Evolutionary conservation across 495 filamentous ascomycete species (phyloP).

Genomic region (Aspergillus bertholletiae): DNA sequence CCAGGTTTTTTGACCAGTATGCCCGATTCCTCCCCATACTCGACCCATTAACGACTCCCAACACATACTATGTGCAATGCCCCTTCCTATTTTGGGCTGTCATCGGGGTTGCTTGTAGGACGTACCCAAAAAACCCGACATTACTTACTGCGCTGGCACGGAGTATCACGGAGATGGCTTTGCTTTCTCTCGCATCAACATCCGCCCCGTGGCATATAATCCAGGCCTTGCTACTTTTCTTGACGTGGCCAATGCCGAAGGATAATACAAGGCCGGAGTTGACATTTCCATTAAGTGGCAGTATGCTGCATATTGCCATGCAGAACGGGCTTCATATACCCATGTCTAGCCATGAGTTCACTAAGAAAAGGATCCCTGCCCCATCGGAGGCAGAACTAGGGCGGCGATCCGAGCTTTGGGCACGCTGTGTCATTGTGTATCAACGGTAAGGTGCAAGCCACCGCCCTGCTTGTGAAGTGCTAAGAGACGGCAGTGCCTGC

Average conservation of each 20-base stretch:
- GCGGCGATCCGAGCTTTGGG: constrained; percentile 42
- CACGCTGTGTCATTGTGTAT: constrained; percentile 38
- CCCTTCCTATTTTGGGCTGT: constrained; percentile 52
- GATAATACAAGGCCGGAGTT: constrained; percentile 38
- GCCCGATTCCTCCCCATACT: constrained; percentile 45
- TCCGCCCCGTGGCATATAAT: constrained; percentile 43
- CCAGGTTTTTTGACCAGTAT: constrained; percentile 46
- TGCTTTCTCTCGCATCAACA: constrained; percentile 34
- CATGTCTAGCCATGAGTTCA: constrained; percentile 47
- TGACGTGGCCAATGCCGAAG: constrained; percentile 50
- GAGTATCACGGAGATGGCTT: constrained; percentile 43
- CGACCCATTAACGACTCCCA: constrained; percentile 33
- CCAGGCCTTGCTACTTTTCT: constrained; percentile 43
- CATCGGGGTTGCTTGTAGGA: constrained; percentile 36
- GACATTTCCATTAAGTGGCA: constrained; percentile 38
- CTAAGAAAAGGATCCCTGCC: constrained; percentile 28
- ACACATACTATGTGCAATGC: constrained; percentile 41
- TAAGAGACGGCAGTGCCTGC: constrained; percentile 25
- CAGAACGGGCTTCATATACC: constrained; percentile 49
- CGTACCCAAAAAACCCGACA: constrained; percentile 39
- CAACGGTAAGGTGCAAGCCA: constrained; percentile 25
- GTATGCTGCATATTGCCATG: constrained; percentile 46
- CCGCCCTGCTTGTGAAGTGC: neutral
- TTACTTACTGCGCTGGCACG: constrained; percentile 35
- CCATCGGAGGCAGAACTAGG: constrained; percentile 34